phyloP scores from a whole-genome alignment of 1,284 basidiomycete genomes.

The Ceratobasidium sp. region DNA sequence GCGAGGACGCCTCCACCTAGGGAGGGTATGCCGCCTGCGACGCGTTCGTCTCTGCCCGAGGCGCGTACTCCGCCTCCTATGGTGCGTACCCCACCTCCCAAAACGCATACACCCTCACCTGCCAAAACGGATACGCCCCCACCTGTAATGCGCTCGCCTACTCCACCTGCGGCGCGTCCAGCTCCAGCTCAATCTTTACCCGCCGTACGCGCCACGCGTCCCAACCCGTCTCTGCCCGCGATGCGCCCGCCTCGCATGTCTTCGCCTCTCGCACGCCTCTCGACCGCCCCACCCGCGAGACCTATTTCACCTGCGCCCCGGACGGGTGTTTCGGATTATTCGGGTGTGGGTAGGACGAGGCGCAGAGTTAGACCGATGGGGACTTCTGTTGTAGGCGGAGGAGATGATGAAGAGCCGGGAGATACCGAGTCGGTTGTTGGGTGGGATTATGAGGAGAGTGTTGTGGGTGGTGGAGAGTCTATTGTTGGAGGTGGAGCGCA shows the following conservation, averaged over 20 bases:
- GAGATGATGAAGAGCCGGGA: background rate
- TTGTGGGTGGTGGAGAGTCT: constrained; percentile 17
- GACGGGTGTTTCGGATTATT: constrained; percentile 4
- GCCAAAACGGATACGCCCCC: too few species aligned
- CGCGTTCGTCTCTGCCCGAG: too few species aligned
- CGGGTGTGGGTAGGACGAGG: background rate
- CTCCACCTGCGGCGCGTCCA: background rate
- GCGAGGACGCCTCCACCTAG: too few species aligned
- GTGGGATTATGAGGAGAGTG: constrained; percentile 15
- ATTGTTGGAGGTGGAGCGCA: background rate
- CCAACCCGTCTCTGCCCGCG: background rate
- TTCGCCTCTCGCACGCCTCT: background rate
- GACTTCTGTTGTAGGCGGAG: constrained; percentile 1
- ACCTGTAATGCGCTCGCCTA: too few species aligned
- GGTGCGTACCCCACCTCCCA: too few species aligned
- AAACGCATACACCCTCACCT: too few species aligned
- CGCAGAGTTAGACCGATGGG: constrained; percentile 28
- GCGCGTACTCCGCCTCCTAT: too few species aligned
- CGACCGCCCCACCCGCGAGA: background rate
- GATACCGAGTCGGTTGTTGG: constrained; percentile 15
- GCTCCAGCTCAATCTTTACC: constrained; percentile 4
- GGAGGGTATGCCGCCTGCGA: too few species aligned
- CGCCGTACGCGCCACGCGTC: background rate
- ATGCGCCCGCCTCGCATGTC: background rate
- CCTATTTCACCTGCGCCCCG: constrained; percentile 3